Conservation (phyloP, 768 basidiomycete species). For the Kondoa malvinella region DNA sequence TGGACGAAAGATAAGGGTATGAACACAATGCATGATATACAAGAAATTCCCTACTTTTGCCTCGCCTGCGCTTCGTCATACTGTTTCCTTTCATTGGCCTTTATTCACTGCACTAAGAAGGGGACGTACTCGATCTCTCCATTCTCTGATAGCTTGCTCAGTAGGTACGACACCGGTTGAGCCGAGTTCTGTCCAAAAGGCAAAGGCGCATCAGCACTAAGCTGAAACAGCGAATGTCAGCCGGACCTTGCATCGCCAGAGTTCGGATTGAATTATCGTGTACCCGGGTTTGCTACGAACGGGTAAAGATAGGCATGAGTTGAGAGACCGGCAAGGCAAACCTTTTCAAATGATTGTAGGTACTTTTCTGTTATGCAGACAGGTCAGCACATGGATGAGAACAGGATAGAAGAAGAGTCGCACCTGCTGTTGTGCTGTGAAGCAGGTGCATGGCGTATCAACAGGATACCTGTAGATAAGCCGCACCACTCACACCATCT, state of each 20-base stretch:
- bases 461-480: background rate
- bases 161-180: background rate
- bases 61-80: background rate
- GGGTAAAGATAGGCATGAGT: too few relatives aligned
- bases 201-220: background rate
- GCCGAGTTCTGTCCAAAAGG: background rate
- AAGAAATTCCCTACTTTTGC: background rate
- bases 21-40: background rate
- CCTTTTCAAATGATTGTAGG: background rate
- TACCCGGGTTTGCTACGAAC: background rate
- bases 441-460: background rate
- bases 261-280: slow-evolving; percentile 6
- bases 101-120: background rate
- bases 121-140: slow-evolving; percentile 1
- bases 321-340: too few relatives aligned
- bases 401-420: background rate
- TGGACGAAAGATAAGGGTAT: background rate
- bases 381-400: background rate
- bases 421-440: background rate
- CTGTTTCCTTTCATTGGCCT: background rate
- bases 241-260: background rate
- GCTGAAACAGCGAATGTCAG: background rate
- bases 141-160: background rate
- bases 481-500: background rate
- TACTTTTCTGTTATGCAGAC: background rate